A percentile compares a stretch with the other conserved stretches of the same genome.
Evolutionary conservation across 208 protist species (phyloP).

Genomic region (Trypanosoma lewisi): DNA sequence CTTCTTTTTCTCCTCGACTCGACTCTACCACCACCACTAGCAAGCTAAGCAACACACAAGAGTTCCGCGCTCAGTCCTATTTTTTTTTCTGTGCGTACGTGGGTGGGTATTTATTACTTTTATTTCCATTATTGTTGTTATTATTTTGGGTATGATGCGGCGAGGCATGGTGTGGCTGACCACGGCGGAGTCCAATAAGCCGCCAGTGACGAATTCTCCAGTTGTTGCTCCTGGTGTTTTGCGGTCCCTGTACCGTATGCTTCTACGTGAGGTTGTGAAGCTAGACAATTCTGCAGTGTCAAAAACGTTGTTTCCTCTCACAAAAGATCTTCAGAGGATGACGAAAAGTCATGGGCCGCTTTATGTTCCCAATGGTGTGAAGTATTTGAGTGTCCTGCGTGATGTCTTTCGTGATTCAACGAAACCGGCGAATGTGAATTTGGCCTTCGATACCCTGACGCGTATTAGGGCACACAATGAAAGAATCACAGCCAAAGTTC

Average conservation of each 20-base stretch:
- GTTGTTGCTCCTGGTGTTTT: conserved; percentile 58
- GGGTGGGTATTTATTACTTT: conserved; percentile 12
- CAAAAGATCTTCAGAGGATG: conserved; percentile 59
- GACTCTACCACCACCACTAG: neutral
- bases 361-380: conserved; percentile 50
- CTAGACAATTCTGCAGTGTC: conserved; percentile 62
- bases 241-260: conserved; percentile 67
- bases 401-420: conserved; percentile 46
- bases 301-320: conserved; percentile 72
- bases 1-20: neutral
- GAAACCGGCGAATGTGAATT: conserved; percentile 38
- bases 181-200: conserved; percentile 12
- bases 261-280: conserved; percentile 55
- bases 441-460: conserved; percentile 74
- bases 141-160: conserved; percentile 22
- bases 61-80: conserved; percentile 9
- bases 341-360: conserved; percentile 41
- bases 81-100: conserved; percentile 15
- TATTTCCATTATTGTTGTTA: conserved; percentile 16
- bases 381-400: conserved; percentile 56
- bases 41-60: conserved; percentile 4
- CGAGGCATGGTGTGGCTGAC: neutral
- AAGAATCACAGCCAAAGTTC: conserved; percentile 49
- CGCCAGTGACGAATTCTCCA: conserved; percentile 28
- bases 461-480: conserved; percentile 69